Base-by-base conservation (phyloP, 441 rosid species). In the Gossypium davidsonii region DNA sequence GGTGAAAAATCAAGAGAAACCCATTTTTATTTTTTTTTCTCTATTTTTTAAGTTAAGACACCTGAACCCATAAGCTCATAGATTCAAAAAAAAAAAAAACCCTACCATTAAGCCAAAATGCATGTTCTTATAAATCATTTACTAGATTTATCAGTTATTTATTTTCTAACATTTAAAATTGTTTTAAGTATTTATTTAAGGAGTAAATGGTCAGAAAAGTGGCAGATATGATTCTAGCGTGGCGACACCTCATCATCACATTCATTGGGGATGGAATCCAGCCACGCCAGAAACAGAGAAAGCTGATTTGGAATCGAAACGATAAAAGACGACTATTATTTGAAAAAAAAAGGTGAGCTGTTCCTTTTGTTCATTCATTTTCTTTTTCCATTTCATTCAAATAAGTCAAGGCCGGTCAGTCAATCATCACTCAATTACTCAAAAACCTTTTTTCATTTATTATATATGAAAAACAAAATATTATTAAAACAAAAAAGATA, bases 171-270 rank as follows among this genome's bases (percentile, higher is more conserved):
- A 55, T 20, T 7, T 55, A 8, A 55, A 55, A 55, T 55, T 55
- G 21, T 55, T 55, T 55, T 53, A 20, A 55, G 6, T 8, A 55
- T 25, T 12, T 59, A 8, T 25, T 4, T 6, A 59, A 59, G 34
- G 18, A 25, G 63, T 34, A 67, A 67, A 28, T 3, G 26, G 46
- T n/a, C 57, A 48, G 57, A 6, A 28, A 67, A 52, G 72, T 28
- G 72, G 28, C 10, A 10, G 46, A 52, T 68, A 68, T 52, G 26
- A 61, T 70, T 73, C 56, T 74, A 67, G 90, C 77, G 80, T 74
- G 87, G 91, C 77, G 80, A 83, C 89, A 86, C 78, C 74, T 82
- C 86, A 85, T 80, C 77, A 28, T 72, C 71, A 65, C 37, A 49
- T 76, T 51, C 72, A 67, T 42, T 4, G 60, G 59, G 15, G 17